Percentiles rank a stretch among this genome's conserved stretches.
phyloP scores from a whole-genome alignment of 129 eudicot species.

The Gnaphalium uliginosum region DNA sequence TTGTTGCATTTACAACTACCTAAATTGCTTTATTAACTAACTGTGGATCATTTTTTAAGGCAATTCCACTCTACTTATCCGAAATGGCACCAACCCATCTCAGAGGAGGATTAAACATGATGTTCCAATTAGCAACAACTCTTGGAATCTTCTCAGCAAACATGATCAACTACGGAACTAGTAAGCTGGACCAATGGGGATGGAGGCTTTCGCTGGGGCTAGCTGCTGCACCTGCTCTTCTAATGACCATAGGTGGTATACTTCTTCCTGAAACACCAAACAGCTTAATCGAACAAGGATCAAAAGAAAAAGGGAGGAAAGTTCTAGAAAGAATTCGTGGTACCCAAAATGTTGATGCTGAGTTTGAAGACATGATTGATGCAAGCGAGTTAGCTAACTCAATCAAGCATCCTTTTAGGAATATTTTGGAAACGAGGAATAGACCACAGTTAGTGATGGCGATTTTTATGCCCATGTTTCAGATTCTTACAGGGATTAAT shows the following conservation, averaged over 20 bases:
- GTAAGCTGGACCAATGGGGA: slow-evolving; percentile 78
- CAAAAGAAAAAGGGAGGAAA: slow-evolving; percentile 50
- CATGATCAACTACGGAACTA: slow-evolving; percentile 85
- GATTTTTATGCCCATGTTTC: slow-evolving; percentile 82
- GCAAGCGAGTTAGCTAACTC: slow-evolving; percentile 89
- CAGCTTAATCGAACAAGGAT: slow-evolving; percentile 77
- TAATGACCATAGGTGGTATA: slow-evolving; percentile 83
- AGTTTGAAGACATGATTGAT: slow-evolving; percentile 82
- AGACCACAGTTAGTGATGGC: slow-evolving; percentile 93
- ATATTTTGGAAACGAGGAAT: slow-evolving; percentile 64
- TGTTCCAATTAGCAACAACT: slow-evolving; percentile 90
- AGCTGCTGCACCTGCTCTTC: slow-evolving; percentile 80
- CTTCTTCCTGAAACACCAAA: slow-evolving; percentile 97
- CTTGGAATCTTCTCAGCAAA: slow-evolving; percentile 94
- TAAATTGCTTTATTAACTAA: too few species aligned
- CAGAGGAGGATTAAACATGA: slow-evolving; percentile 88
- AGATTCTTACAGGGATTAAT: slow-evolving; percentile 91
- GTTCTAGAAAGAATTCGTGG: slow-evolving; percentile 81
- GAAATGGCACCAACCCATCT: slow-evolving; percentile 97
- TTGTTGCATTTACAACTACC: too few species aligned
- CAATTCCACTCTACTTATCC: slow-evolving; percentile 84
- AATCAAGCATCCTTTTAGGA: slow-evolving; percentile 75
- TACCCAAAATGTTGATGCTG: slow-evolving; percentile 70
- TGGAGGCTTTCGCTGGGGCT: slow-evolving; percentile 94
- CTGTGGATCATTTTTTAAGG: slow-evolving; percentile 40